Percentiles rank a stretch among this genome's conserved stretches.
phyloP scores from a whole-genome alignment of 139 green algal genomes.

The Coelastrella sp. region DNA sequence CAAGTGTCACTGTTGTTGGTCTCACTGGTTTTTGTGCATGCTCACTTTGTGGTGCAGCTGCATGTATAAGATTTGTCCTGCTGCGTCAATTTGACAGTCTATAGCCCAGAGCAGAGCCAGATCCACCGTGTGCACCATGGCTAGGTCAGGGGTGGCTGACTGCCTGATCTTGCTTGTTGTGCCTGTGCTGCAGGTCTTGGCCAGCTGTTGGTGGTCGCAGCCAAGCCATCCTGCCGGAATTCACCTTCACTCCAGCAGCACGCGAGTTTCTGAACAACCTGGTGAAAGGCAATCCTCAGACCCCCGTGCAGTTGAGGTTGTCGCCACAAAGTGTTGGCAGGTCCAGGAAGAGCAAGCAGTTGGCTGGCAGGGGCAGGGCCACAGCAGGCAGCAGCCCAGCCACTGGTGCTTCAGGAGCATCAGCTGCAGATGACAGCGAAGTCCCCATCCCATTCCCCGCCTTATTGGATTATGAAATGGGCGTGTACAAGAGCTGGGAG shows the following conservation, averaged over 20 bases:
- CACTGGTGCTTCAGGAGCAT: no score
- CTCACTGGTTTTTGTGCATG: not conserved
- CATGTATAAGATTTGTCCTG: not conserved
- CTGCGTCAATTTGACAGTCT: not conserved
- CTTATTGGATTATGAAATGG: not conserved
- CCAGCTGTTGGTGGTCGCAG: not conserved
- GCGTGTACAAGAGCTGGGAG: not conserved
- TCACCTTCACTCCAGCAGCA: not conserved
- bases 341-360: no score
- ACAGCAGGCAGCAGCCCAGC: no score
- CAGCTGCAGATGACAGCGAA: not conserved
- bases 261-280: not conserved
- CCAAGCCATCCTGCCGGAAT: not conserved
- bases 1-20: no score
- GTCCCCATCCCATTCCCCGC: not conserved
- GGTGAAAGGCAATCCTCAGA: not conserved
- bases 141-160: no score
- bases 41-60: not conserved
- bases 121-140: no score
- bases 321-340: no score
- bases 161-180: no score
- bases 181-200: not conserved
- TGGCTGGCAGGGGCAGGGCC: no score
- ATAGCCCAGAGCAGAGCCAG: no score
- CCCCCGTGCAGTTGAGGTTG: no score